phyloP scores from a whole-genome alignment of 768 basidiomycete genomes.

The Lactarius tabidus region DNA sequence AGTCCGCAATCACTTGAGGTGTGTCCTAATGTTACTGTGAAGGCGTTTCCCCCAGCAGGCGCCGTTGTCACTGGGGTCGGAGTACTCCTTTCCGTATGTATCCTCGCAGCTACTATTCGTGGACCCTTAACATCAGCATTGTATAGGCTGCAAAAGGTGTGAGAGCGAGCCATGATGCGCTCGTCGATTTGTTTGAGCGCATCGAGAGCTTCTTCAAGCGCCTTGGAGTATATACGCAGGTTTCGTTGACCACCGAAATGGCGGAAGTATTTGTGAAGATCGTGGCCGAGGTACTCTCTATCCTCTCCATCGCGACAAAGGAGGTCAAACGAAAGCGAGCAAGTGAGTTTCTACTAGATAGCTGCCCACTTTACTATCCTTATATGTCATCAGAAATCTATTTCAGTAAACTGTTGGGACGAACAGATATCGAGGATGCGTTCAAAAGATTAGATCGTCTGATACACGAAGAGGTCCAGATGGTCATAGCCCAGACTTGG shows the following conservation, averaged over 20 bases:
- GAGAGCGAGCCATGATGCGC: background rate
- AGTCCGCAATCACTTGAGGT: too few species aligned
- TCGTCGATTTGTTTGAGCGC: background rate
- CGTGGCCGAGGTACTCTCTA: constrained; percentile 1
- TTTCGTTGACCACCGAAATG: background rate
- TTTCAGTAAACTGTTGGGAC: background rate
- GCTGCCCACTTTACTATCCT: background rate
- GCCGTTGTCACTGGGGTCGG: background rate
- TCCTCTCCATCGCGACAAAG: constrained; percentile 7
- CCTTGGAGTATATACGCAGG: background rate
- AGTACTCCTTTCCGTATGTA: constrained; percentile 1
- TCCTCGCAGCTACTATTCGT: background rate
- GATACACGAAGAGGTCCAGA: background rate
- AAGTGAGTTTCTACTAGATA: constrained; percentile 1
- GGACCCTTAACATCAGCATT: background rate
- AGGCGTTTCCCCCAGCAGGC: too few species aligned
- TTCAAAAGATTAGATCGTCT: background rate
- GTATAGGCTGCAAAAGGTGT: constrained; percentile 2
- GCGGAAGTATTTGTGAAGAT: background rate
- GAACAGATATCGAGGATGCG: constrained; percentile 2
- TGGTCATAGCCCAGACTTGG: background rate
- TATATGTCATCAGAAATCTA: background rate
- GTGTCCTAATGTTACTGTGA: too few species aligned
- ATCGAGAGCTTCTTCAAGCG: background rate
- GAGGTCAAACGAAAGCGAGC: background rate